Conservation (phyloP, 2,329 filamentous ascomycete species). For the Tolypocladium ophioglossoides region DNA sequence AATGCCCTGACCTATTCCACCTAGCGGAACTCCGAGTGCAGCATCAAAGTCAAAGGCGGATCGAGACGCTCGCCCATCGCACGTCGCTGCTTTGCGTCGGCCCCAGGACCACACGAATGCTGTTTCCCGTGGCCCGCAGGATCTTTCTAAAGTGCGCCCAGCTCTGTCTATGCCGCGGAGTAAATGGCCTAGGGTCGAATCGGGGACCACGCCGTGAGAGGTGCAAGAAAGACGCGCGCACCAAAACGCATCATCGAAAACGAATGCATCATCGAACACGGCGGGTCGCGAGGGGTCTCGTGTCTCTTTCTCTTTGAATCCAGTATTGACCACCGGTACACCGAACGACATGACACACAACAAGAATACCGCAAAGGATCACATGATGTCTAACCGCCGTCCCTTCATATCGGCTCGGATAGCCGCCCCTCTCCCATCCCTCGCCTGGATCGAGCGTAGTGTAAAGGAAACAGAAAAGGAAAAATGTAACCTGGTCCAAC, state of each 20-base stretch:
- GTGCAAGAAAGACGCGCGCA: neutral
- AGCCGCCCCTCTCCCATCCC: neutral
- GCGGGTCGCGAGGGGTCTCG: neutral
- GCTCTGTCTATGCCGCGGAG: neutral
- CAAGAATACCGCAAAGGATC: conserved; percentile 7
- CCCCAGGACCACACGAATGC: neutral
- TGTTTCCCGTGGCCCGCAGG: neutral
- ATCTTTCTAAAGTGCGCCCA: neutral
- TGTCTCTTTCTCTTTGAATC: conserved; percentile 4
- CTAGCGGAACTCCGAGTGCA: neutral
- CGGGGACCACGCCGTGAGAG: neutral
- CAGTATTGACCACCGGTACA: conserved; percentile 9
- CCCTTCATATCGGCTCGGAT: conserved; percentile 1
- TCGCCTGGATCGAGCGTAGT: conserved; percentile 1
- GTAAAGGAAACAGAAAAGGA: conserved; percentile 1
- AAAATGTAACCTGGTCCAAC: neutral
- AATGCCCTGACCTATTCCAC: neutral
- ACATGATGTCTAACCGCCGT: conserved; percentile 10
- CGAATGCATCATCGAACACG: neutral
- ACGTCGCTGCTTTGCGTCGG: neutral
- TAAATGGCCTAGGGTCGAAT: neutral
- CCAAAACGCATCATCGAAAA: neutral
- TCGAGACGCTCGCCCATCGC: neutral
- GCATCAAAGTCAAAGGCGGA: neutral
- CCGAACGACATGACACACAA: conserved; percentile 6